Percentiles rank a stretch among this genome's conserved stretches.
Conservation (phyloP, 345 rosid genomes). For the Trapa incisa region DNA sequence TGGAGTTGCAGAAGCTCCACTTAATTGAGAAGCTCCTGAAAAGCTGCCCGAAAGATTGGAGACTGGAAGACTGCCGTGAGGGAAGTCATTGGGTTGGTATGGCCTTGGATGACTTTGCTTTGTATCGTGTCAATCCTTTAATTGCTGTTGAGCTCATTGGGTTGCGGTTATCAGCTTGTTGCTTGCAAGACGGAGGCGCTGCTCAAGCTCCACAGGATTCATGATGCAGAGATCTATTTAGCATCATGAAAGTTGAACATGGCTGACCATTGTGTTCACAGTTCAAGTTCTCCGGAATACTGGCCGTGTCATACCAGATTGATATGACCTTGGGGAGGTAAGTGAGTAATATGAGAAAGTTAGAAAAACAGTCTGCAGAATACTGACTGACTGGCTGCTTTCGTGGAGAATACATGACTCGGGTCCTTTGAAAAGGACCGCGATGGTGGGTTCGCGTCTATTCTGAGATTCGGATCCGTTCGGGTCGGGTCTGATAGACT, state of each 20-base stretch:
- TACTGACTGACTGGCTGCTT: not conserved
- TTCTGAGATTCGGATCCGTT: no score
- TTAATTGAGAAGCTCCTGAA: constrained; percentile 62
- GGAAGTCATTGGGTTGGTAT: constrained; percentile 42
- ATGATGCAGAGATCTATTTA: constrained; percentile 60
- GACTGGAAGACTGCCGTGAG: constrained; percentile 62
- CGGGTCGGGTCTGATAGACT: no score
- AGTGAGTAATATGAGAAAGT: constrained; percentile 17
- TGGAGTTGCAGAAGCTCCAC: constrained; percentile 61
- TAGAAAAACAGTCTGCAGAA: not conserved
- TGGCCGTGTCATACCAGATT: constrained; percentile 69
- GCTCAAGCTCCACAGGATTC: constrained; percentile 62
- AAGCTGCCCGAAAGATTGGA: constrained; percentile 58
- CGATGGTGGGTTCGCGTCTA: no score
- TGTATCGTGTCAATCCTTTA: no score
- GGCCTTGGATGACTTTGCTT: constrained; percentile 9
- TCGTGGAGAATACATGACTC: constrained; percentile 21
- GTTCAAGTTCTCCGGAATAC: constrained; percentile 52
- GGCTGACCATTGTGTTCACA: constrained; percentile 16
- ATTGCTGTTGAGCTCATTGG: not conserved
- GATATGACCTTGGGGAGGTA: constrained; percentile 96
- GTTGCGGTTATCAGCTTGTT: constrained; percentile 45
- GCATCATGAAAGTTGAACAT: constrained; percentile 30
- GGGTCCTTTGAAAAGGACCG: no score
- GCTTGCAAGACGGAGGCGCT: constrained; percentile 86